Evolutionary conservation across 2,329 filamentous ascomycete genomes (phyloP), one percentile per base, ranked within the genome.

Genomic region (Colletotrichum viniferum): DNA sequence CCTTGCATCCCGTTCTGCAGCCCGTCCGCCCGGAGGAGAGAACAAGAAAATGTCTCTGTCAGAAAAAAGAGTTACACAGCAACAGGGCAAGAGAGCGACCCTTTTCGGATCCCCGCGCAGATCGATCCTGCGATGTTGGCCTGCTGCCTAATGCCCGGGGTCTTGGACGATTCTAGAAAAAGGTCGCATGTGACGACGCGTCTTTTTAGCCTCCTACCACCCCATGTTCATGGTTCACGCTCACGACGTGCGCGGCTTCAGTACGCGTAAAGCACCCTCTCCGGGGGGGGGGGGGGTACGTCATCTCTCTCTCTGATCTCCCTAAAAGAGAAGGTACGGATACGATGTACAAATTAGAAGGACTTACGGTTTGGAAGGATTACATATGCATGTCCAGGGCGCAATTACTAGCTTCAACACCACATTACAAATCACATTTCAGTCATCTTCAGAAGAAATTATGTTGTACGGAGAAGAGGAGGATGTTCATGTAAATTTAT

Each of bases 221-320:
- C 43, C 43, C 26, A 30, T 32, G 55, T 52, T 13, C n/a, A 52
- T 52, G 6, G 18, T 52, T 52, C 43, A 52, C 43, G n/a, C 6
- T 9, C 13, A 52, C 58, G 43, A 62, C 56, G 32, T 36, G 48
- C 16, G 55, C 28, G 16, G 56, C 21, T 65, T 4, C 12, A 9
- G 52, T 48, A 72, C 74, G 74, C 74, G 74, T 76, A 76, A 66
- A 75, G 71, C 61, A 70, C 62, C n/a, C n/a, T 13, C 3, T 10
- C 9, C 18, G 4, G 5, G 30, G 7, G 5, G 28, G 7, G 28
- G 4, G 5, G 30, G 34, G 68, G 24, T 75, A 76, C 74, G 65
- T 74, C 74, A 76, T 67, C 69, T n/a, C 26, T 9, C 26, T 7
- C 26, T 21, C 9, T 13, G 16, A 34, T 34, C 18, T 34, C 24